Percentiles rank a stretch among this genome's conserved stretches.
Conservation (phyloP, 129 eudicot species). For the Tanacetum coccineum region DNA sequence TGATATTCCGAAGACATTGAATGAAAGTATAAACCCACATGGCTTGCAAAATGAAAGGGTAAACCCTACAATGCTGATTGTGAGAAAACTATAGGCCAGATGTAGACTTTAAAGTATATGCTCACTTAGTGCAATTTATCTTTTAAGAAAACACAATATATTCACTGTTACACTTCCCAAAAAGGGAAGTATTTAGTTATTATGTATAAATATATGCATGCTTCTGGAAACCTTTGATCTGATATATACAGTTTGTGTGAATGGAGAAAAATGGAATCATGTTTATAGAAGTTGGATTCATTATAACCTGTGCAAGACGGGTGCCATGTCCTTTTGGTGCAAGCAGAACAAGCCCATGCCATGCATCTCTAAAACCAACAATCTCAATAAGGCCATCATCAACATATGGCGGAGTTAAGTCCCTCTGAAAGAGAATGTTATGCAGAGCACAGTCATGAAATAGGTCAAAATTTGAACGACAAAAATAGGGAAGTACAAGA, state of each 20-base stretch:
- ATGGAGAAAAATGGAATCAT: no score
- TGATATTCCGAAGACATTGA: background rate
- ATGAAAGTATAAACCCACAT: background rate
- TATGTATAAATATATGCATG: no score
- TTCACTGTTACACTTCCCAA: no score
- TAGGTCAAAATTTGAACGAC: background rate
- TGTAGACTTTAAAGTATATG: background rate
- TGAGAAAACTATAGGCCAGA: background rate
- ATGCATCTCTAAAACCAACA: slow-evolving; percentile 91
- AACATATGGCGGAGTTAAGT: slow-evolving; percentile 75
- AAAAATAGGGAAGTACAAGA: background rate
- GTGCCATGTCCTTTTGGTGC: slow-evolving; percentile 2
- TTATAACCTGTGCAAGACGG: no score
- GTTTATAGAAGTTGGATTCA: no score
- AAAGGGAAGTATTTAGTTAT: no score
- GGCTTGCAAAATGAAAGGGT: background rate
- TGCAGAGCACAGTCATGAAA: background rate
- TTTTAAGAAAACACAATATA: no score
- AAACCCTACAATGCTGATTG: background rate
- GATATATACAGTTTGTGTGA: no score
- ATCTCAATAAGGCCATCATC: slow-evolving; percentile 84
- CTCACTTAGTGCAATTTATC: no score
- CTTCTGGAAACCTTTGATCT: no score
- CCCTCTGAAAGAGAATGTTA: slow-evolving; percentile 46
- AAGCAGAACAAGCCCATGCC: slow-evolving; percentile 81